A percentile compares a stretch with the other conserved stretches of the same genome.
These are phyloP conservation scores for Exobasidium rhododendri DNA, from an alignment of 1,284 basidiomycete genomes.

Conservation along the genomic window DNA sequence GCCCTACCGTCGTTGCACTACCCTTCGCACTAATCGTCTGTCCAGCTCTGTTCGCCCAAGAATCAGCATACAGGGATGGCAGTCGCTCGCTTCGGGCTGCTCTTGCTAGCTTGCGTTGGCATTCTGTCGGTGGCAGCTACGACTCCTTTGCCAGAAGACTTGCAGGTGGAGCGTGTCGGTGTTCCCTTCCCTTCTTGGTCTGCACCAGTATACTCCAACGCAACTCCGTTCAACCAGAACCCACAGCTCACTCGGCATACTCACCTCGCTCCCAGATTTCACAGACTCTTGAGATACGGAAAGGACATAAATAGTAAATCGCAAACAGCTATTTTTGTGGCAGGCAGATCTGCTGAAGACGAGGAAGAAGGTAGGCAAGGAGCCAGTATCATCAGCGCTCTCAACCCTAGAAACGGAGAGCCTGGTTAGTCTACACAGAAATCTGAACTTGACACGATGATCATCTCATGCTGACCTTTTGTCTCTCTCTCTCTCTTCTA, in stretches of 20 bases:
- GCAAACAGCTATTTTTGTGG: slow-evolving; percentile 64
- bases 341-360: slow-evolving; percentile 34
- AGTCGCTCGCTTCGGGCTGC: too few relatives aligned
- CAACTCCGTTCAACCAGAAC: slow-evolving; percentile 1
- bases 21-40: too few relatives aligned
- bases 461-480: background rate
- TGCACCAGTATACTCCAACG: background rate
- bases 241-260: background rate
- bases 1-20: too few relatives aligned
- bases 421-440: background rate
- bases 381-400: slow-evolving; percentile 73
- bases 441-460: too few relatives aligned
- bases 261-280: slow-evolving; percentile 47
- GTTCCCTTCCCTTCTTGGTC: slow-evolving; percentile 8
- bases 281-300: slow-evolving; percentile 49
- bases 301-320: slow-evolving; percentile 47
- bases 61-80: too few relatives aligned
- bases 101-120: too few relatives aligned
- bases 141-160: background rate
- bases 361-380: slow-evolving; percentile 57
- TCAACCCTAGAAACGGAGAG: slow-evolving; percentile 69
- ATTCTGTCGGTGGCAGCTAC: background rate
- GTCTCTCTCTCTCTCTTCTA: background rate
- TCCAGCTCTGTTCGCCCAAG: too few relatives aligned
- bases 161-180: slow-evolving; percentile 1